Evolutionary conservation across 805 yeast species (phyloP).

Genomic region (Ogataea ramenticola): DNA sequence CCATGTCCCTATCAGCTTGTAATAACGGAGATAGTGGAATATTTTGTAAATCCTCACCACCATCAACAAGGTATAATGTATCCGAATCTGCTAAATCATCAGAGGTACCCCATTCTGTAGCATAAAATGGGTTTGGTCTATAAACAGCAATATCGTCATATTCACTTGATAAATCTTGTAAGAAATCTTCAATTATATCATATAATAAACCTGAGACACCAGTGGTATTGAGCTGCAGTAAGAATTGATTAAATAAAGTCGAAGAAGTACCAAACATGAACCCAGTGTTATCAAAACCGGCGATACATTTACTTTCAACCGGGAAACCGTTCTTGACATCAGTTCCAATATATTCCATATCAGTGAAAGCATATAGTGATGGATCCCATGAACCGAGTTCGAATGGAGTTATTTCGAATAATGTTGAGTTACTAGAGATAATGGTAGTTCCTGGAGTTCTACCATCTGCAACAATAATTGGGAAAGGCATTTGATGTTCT

Average conservation of each 20-base stretch:
- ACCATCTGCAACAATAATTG: conserved; percentile 58
- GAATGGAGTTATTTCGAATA: conserved; percentile 55
- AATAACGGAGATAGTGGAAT: conserved; percentile 61
- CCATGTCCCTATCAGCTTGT: conserved; percentile 54
- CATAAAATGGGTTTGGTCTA: conserved; percentile 64
- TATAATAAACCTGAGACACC: conserved; percentile 40
- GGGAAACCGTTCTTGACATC: conserved; percentile 54
- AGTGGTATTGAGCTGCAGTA: conserved; percentile 51
- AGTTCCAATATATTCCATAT: conserved; percentile 66
- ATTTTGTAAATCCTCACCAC: conserved; percentile 73
- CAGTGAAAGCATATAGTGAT: conserved; percentile 54
- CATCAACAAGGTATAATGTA: conserved; percentile 58
- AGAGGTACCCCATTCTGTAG: conserved; percentile 30
- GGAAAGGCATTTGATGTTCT: conserved; percentile 64
- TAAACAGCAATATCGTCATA: conserved; percentile 66
- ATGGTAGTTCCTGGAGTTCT: conserved; percentile 55
- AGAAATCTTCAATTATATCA: conserved; percentile 36
- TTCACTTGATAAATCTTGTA: conserved; percentile 33
- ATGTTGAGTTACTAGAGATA: conserved; percentile 60
- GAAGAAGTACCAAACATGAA: conserved; percentile 80
- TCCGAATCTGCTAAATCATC: conserved; percentile 32
- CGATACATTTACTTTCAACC: conserved; percentile 38
- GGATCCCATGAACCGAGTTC: conserved; percentile 90
- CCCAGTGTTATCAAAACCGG: conserved; percentile 76
- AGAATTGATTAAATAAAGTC: conserved; percentile 63